Percentiles rank a stretch among this genome's conserved stretches.
phyloP scores from a whole-genome alignment of 2,329 filamentous ascomycete species.

The Coniochaeta sp. region DNA sequence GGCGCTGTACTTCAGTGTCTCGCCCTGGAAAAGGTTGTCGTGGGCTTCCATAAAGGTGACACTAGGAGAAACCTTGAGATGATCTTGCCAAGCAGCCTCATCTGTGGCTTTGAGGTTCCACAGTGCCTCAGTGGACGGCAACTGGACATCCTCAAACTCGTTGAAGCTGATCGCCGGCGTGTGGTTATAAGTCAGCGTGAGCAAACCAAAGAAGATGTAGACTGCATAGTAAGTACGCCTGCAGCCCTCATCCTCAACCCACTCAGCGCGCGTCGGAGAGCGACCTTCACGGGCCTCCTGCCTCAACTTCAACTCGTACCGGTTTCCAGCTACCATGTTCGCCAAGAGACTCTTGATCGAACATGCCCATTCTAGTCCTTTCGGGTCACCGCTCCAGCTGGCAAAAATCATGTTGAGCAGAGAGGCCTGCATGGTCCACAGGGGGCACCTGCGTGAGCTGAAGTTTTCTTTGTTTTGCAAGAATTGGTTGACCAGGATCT shows the following conservation, averaged over 20 bases:
- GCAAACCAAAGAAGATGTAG: slow-evolving; percentile 95
- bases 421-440: slow-evolving; percentile 98
- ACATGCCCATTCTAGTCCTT: slow-evolving; percentile 92
- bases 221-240: slow-evolving; percentile 96
- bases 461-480: slow-evolving; percentile 98
- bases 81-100: slow-evolving; percentile 77
- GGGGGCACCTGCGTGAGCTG: slow-evolving; percentile 90
- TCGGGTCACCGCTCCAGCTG: slow-evolving; percentile 97
- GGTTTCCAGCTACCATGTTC: slow-evolving; percentile 97
- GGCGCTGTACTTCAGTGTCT: slow-evolving; percentile 84
- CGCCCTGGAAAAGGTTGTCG: slow-evolving; percentile 91
- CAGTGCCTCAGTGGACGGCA: slow-evolving; percentile 87
- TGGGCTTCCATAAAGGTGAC: slow-evolving; percentile 92
- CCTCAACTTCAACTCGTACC: slow-evolving; percentile 90
- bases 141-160: slow-evolving; percentile 86
- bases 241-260: slow-evolving; percentile 96
- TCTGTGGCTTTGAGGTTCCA: slow-evolving; percentile 83
- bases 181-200: slow-evolving; percentile 95
- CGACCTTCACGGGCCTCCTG: slow-evolving; percentile 76
- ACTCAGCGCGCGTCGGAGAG: slow-evolving; percentile 74
- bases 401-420: slow-evolving; percentile 98
- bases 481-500: slow-evolving; percentile 94
- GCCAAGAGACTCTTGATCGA: slow-evolving; percentile 97
- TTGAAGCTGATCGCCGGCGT: slow-evolving; percentile 97
- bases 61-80: slow-evolving; percentile 59